Evolutionary conservation across 257 asterid genomes (phyloP).

Genomic region (Solanum chmielewskii): DNA sequence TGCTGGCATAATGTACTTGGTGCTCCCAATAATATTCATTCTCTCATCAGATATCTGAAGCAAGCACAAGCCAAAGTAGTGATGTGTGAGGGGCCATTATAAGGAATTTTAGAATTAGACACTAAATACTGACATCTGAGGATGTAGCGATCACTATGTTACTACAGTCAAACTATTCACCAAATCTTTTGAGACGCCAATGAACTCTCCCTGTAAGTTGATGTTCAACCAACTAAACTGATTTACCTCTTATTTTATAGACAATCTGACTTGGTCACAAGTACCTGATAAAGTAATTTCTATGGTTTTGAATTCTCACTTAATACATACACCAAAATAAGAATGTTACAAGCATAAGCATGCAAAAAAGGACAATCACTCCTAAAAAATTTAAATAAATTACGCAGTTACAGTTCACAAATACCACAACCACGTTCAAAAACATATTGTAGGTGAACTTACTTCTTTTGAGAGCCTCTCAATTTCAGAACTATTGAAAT

Average conservation of each 20-base stretch:
- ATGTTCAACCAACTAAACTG: not conserved
- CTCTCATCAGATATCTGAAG: conserved; percentile 69
- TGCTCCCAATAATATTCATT: conserved; percentile 41
- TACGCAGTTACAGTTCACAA: not conserved
- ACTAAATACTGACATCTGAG: not conserved
- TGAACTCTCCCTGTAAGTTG: not conserved
- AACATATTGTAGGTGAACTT: conserved; percentile 16
- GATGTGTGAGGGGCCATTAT: not conserved
- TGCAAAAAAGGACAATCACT: not conserved
- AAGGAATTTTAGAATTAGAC: not conserved
- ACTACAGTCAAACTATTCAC: not conserved
- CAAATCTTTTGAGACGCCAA: not conserved
- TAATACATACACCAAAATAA: not conserved
- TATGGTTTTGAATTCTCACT: not conserved
- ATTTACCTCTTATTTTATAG: not conserved
- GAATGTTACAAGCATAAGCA: not conserved
- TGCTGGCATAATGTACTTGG: conserved; percentile 60
- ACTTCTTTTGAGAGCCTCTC: conserved; percentile 69
- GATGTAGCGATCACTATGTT: not conserved
- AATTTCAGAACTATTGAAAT: conserved; percentile 59
- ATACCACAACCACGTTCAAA: not conserved
- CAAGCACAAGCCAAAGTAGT: not conserved
- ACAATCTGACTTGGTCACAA: not conserved
- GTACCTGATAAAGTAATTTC: not conserved
- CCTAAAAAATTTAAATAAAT: not conserved